phyloP scores from a whole-genome alignment of 2,329 filamentous ascomycete species.

The Colletotrichum aenigma region DNA sequence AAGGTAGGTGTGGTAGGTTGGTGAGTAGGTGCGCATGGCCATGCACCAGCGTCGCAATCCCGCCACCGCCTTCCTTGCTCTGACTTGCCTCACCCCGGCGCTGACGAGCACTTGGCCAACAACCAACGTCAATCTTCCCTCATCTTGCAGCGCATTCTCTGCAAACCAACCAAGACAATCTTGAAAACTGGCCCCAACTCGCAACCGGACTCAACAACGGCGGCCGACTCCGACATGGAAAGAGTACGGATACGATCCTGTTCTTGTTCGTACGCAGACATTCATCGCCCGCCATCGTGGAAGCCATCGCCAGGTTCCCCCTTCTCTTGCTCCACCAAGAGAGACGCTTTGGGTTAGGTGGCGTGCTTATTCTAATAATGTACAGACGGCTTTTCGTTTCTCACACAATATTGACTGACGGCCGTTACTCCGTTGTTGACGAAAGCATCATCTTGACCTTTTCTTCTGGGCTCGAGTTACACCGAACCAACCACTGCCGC shows the following conservation, averaged over 20 bases:
- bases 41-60: not conserved
- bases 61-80: constrained; percentile 4
- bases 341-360: not conserved
- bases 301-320: not conserved
- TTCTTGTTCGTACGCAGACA: not conserved
- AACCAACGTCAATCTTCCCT: constrained; percentile 11
- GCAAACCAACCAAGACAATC: not conserved
- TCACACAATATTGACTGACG: not conserved
- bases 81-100: not conserved
- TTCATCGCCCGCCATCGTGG: not conserved
- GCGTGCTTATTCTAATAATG: not conserved
- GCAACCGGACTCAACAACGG: not conserved
- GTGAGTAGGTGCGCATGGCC: not conserved
- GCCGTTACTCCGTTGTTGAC: not conserved
- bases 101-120: not conserved
- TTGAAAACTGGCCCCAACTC: not conserved
- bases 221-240: not conserved
- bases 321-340: not conserved
- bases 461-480: not conserved
- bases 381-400: not conserved
- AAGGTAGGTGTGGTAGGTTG: not conserved
- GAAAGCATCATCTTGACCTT: not conserved
- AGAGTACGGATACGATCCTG: constrained; percentile 6
- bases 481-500: constrained; percentile 1
- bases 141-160: constrained; percentile 11